Base-by-base conservation (phyloP, 108 stramenopile genomes). In the Skeletonema costatum region DNA sequence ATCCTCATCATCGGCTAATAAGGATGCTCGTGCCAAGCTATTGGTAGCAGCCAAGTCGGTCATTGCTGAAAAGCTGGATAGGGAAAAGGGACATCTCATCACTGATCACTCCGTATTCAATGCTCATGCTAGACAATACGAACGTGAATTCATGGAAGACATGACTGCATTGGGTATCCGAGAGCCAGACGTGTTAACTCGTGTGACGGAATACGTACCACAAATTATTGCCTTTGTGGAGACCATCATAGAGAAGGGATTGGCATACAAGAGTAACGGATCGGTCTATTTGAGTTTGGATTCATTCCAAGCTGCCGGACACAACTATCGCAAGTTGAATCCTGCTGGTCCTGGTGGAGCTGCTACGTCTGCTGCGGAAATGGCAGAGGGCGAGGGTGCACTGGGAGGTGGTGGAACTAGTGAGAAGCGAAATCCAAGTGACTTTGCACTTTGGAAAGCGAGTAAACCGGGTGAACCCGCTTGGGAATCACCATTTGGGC, bases 391-490 rank as follows among this genome's bases (percentile, higher is more conserved):
- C 31, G 98, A 98, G 79, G 99, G 98, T 44, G 91, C 86, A 4
- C 77, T 98, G 58, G 85, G 87, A 13, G 32, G 63, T n/a, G 84
- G 73, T 14, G 78, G 60, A 64, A 78, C 61, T 3, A 77, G 64
- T 33, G 97, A 98, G 71, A 99, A 99, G 76, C 80, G 86, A 6
- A 83, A 82, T 60, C 82, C 87, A 21, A 86, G 88, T 59, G 99
- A 99, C 81, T 99, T 99, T 86, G 99, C 98, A 9, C 85, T 99
- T 1, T 99, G 99, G 99, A 99, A 99, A 84, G 86, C 89, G 6
- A 85, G 87, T 83, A 96, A 97, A 65, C 87, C 90, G 3, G 96
- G 95, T n/a, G 99, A 99, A 86, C 98, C 98, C 0, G 79, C 87
- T 17, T 99, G 99, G 99, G 93, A 95, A 32, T 95, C 93, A 36